Evolutionary conservation across 208 protist genomes (phyloP).

Genomic region (Acanthamoeba royreba): DNA sequence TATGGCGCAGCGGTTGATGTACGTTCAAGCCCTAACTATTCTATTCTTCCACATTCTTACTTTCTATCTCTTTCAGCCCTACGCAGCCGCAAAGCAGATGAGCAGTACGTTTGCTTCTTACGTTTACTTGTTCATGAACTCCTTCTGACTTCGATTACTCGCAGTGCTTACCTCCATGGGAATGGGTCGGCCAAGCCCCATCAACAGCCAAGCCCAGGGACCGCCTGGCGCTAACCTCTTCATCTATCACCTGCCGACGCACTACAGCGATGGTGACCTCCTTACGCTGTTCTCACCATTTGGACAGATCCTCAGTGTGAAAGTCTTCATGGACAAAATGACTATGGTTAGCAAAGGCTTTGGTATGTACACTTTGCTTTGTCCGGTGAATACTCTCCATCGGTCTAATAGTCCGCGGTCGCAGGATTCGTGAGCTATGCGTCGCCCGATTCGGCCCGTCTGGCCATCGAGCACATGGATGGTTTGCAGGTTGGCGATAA

Average conservation of each 20-base stretch:
- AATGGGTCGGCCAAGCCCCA: not conserved
- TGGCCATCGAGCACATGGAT: constrained; percentile 70
- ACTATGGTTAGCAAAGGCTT: constrained; percentile 67
- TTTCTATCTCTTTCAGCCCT: not conserved
- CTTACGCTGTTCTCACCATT: constrained; percentile 58
- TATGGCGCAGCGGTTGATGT: not conserved
- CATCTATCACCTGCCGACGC: constrained; percentile 69
- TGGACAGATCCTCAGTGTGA: constrained; percentile 59
- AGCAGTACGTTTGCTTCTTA: not conserved
- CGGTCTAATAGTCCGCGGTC: not conserved
- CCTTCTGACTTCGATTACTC: not conserved
- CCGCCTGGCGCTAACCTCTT: constrained; percentile 66
- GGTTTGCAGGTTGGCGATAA: constrained; percentile 70
- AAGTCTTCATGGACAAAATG: constrained; percentile 69
- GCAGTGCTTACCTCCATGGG: not conserved
- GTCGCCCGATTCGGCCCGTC: constrained; percentile 52
- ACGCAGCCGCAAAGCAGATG: not conserved
- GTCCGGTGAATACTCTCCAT: not conserved
- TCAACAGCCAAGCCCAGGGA: not conserved
- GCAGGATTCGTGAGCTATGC: constrained; percentile 70
- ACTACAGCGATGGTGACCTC: constrained; percentile 62
- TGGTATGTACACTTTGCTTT: not conserved
- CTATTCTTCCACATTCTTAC: not conserved
- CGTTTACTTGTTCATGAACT: not conserved
- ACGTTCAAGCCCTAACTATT: too few relatives aligned